A percentile compares a stretch with the other conserved stretches of the same genome.
phyloP scores from a whole-genome alignment of 1,284 basidiomycete species.

The Irpex sp. region DNA sequence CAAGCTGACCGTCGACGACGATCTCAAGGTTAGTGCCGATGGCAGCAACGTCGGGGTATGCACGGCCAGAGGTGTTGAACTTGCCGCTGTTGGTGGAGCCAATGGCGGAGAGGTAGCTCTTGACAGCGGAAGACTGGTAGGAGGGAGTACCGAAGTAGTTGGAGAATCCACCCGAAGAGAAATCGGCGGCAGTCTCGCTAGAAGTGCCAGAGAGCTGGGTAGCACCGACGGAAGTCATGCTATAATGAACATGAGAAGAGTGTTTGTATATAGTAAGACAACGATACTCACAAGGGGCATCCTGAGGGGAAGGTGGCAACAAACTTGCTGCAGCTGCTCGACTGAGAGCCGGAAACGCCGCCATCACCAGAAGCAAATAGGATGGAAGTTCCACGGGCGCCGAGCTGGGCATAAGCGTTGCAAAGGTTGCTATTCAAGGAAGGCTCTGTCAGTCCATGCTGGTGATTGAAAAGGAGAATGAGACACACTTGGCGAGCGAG shows the following conservation, averaged over 20 bases:
- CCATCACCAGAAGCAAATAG: constrained; percentile 66
- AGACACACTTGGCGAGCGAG: constrained; percentile 45
- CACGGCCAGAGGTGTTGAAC: constrained; percentile 29
- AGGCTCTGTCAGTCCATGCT: not conserved
- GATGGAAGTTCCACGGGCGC: constrained; percentile 54
- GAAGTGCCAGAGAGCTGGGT: constrained; percentile 43
- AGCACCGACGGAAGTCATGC: constrained; percentile 60
- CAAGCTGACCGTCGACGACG: constrained; percentile 24
- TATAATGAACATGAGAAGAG: constrained; percentile 32
- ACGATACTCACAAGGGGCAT: constrained; percentile 46
- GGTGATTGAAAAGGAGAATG: not conserved
- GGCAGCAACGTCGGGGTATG: constrained; percentile 30
- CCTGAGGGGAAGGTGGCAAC: constrained; percentile 67
- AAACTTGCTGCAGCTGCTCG: constrained; percentile 47
- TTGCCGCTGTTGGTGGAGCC: constrained; percentile 25
- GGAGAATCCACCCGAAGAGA: constrained; percentile 39
- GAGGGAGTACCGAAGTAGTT: constrained; percentile 38
- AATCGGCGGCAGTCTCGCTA: constrained; percentile 37
- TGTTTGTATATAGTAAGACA: no score
- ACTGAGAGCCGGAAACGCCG: constrained; percentile 60
- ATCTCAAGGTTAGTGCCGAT: constrained; percentile 20
- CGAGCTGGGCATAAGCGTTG: constrained; percentile 57
- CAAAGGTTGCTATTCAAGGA: constrained; percentile 37
- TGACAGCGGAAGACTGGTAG: constrained; percentile 38
- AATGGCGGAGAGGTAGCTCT: constrained; percentile 26